phyloP scores from a whole-genome alignment of 208 protist species.

The Acanthamoeba royreba region DNA sequence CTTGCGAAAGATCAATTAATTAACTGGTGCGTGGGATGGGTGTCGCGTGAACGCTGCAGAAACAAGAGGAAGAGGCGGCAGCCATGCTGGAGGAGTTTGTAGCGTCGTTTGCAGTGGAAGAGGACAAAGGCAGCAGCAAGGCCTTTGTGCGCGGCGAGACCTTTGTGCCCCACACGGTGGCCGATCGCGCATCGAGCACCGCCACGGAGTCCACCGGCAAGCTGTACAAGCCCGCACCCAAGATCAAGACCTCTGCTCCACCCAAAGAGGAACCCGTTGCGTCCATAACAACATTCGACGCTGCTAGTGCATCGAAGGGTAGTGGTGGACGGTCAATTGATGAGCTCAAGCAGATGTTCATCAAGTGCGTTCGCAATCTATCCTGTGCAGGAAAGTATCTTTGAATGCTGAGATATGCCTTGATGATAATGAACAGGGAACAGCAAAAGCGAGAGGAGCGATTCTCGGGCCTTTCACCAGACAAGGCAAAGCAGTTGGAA shows the following conservation, averaged over 20 bases:
- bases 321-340: background rate
- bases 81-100: background rate
- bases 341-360: background rate
- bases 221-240: background rate
- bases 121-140: background rate
- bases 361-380: background rate
- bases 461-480: background rate
- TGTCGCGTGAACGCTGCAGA: background rate
- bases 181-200: background rate
- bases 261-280: background rate
- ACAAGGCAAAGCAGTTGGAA: background rate
- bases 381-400: too few relatives aligned
- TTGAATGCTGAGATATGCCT: too few relatives aligned
- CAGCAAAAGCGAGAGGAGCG: background rate
- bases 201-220: background rate
- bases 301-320: background rate
- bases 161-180: background rate
- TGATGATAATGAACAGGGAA: background rate
- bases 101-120: background rate
- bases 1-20: too few relatives aligned
- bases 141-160: conserved; percentile 35
- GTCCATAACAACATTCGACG: too few relatives aligned
- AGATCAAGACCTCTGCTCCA: background rate
- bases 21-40: too few relatives aligned
- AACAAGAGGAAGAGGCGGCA: conserved; percentile 2